Evolutionary conservation across 2,329 filamentous ascomycete genomes (phyloP), one percentile per base, ranked within the genome.

Genomic region (Sporothrix inflata): DNA sequence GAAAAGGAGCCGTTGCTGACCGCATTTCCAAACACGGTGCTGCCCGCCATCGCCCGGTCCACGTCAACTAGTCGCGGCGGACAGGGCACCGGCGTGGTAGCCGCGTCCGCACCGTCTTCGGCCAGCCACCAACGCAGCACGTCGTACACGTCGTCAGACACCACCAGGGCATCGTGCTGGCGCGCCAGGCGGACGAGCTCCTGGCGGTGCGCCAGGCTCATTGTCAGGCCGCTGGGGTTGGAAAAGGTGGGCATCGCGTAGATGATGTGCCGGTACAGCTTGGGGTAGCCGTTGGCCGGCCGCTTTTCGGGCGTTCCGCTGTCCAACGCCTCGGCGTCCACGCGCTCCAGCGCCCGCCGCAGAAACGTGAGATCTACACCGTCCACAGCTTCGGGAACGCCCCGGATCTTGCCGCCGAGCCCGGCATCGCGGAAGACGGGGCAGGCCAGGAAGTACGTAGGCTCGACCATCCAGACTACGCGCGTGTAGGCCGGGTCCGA

Each of bases 91-190:
- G n/a, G n/a, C n/a, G n/a, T n/a, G n/a, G n/a, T n/a, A n/a, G n/a
- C n/a, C n/a, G n/a, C n/a, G n/a, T n/a, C n/a, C n/a, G n/a, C n/a
- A n/a, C n/a, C n/a, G n/a, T n/a, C n/a, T n/a, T n/a, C n/a, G 40
- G 40, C 40, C 40, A 6, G 12, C 6, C 77, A 77, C 90, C 90
- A 92, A 76, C 88, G 85, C 11, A 93, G 82, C 74, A 90, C 87
- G 78, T 93, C 91, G 76, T 94, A 93, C 0, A 93, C 90, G 79
- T 93, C 91, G 78, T 93, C 91, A 2, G 87, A 85, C 7, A 92
- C 83, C 60, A 93, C 79, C 21, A 93, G 81, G 1, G 89, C 89
- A 77, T 93, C 90, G 75, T 85, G 89, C 65, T 89, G 83, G 55
- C 90, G 82, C 0, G 91, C 91, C 12, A 92, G 77, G 14, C 81